phyloP scores from a whole-genome alignment of 805 yeast species.

The Ogataea pini region DNA sequence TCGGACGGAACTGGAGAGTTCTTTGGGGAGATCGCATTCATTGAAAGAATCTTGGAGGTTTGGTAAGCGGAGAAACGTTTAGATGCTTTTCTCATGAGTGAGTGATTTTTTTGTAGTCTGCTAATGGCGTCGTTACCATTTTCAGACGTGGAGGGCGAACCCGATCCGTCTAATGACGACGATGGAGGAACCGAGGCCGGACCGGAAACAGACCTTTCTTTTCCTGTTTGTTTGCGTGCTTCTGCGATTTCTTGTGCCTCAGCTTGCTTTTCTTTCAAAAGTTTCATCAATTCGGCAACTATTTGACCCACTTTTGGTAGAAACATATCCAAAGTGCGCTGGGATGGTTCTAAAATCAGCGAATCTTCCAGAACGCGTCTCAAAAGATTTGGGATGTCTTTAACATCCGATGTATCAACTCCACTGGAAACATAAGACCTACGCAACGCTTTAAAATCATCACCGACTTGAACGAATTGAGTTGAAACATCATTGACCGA shows the following conservation, averaged over 20 bases:
- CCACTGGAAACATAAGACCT: conserved; percentile 78
- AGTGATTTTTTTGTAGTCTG: conserved; percentile 79
- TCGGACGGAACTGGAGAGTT: conserved; percentile 19
- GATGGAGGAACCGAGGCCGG: conserved; percentile 22
- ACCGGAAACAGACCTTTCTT: conserved; percentile 30
- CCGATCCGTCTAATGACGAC: conserved; percentile 1
- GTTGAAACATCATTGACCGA: conserved; percentile 84
- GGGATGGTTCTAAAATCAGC: conserved; percentile 80
- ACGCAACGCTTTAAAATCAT: conserved; percentile 85
- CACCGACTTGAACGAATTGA: conserved; percentile 88
- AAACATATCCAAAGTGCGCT: conserved; percentile 74
- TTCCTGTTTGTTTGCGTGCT: conserved; percentile 15
- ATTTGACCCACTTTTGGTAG: conserved; percentile 85
- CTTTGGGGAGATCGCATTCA: conserved; percentile 23
- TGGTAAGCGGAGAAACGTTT: conserved; percentile 93
- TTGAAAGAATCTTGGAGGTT: conserved; percentile 33
- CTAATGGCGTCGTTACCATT: conserved; percentile 58
- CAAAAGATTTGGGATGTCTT: conserved; percentile 85
- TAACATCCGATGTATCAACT: conserved; percentile 77
- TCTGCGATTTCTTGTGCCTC: conserved; percentile 29
- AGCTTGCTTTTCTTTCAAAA: conserved; percentile 76
- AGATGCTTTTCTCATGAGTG: conserved; percentile 88
- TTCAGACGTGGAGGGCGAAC: conserved; percentile 6
- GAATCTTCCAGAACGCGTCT: conserved; percentile 84
- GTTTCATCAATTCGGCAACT: conserved; percentile 76